Conservation (phyloP, 805 yeast genomes). For the Ogataea sp. region DNA sequence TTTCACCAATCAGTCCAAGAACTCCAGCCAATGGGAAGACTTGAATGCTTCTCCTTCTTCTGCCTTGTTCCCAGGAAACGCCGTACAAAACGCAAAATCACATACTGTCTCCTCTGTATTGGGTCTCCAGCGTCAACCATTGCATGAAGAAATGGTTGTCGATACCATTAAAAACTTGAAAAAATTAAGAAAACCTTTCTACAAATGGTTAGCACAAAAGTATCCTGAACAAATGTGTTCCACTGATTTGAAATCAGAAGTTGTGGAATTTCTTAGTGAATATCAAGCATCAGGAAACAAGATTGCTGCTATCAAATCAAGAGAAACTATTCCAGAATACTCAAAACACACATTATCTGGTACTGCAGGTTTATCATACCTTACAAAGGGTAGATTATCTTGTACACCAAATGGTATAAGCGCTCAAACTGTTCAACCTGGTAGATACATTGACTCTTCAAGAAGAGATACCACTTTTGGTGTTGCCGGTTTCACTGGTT, state of each 20-base stretch:
- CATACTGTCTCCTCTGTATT: slow-evolving; percentile 18
- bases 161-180: slow-evolving; percentile 23
- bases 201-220: slow-evolving; percentile 42
- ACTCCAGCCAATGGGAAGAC: slow-evolving; percentile 14
- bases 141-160: slow-evolving; percentile 3
- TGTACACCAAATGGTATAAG: slow-evolving; percentile 67
- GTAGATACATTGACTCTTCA: slow-evolving; percentile 42
- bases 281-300: slow-evolving; percentile 8
- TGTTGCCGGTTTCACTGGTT: slow-evolving; percentile 37
- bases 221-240: slow-evolving; percentile 34
- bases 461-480: slow-evolving; percentile 25
- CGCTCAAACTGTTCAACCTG: slow-evolving; percentile 49
- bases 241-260: slow-evolving; percentile 28
- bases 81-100: slow-evolving; percentile 11
- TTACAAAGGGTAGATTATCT: slow-evolving; percentile 55
- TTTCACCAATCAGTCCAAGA: not conserved
- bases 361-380: slow-evolving; percentile 70
- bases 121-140: slow-evolving; percentile 3
- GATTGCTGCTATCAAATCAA: not conserved
- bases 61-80: slow-evolving; percentile 31
- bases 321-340: slow-evolving; percentile 9
- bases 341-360: slow-evolving; percentile 34
- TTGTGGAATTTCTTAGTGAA: slow-evolving; percentile 31
- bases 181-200: slow-evolving; percentile 42
- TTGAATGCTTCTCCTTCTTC: slow-evolving; percentile 11